These are phyloP conservation scores for Kluyveromyces aestuarii DNA, from an alignment of 805 yeast species.

Conservation along the genomic window DNA sequence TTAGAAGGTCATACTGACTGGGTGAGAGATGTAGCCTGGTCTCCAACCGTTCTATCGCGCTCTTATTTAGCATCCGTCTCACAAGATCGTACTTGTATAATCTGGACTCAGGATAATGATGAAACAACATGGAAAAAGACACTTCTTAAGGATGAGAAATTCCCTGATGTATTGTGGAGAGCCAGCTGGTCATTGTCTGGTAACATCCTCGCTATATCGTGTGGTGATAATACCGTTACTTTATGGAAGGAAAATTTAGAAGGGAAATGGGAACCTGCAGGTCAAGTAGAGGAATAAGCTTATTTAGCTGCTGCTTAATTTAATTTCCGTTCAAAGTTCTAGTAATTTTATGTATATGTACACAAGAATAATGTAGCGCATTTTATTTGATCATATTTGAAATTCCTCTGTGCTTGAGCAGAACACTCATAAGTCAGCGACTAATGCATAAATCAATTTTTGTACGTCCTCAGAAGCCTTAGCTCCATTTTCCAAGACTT, in stretches of 20 bases:
- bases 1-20: constrained; percentile 92
- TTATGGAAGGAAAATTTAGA: constrained; percentile 91
- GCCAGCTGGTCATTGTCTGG: constrained; percentile 97
- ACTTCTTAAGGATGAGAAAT: constrained; percentile 63
- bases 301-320: neutral
- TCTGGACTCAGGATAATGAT: constrained; percentile 80
- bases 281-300: constrained; percentile 74
- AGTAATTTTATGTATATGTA: neutral
- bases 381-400: neutral
- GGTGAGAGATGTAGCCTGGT: constrained; percentile 99
- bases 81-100: constrained; percentile 87
- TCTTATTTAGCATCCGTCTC: constrained; percentile 94
- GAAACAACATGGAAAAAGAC: constrained; percentile 75
- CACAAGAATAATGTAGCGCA: neutral
- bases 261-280: constrained; percentile 97
- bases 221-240: constrained; percentile 93
- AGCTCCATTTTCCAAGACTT: constrained; percentile 75
- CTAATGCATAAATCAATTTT: constrained; percentile 51
- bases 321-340: neutral
- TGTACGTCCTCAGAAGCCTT: constrained; percentile 79
- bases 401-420: no score
- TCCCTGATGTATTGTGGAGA: constrained; percentile 97
- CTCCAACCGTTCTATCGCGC: constrained; percentile 78
- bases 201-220: constrained; percentile 86
- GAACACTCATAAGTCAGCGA: constrained; percentile 30